Evolutionary conservation across 345 rosid genomes (phyloP).

Genomic region (Bruguiera sexangula): DNA sequence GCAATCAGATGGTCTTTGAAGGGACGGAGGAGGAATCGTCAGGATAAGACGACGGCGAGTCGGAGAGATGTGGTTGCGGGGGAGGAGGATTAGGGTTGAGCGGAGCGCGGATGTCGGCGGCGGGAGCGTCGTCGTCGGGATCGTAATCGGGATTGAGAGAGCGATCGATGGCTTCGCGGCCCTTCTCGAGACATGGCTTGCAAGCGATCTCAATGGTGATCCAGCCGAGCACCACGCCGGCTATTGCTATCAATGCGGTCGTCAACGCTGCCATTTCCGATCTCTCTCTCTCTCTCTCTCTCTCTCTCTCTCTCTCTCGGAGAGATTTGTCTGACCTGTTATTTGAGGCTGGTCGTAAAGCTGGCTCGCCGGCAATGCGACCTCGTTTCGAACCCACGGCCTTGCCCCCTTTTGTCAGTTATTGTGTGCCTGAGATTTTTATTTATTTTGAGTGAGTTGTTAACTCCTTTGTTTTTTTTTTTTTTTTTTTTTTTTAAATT

Average conservation of each 20-base stretch:
- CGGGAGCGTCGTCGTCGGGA: conserved; percentile 49
- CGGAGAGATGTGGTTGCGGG: not conserved
- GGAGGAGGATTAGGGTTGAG: conserved; percentile 24
- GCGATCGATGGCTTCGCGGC: conserved; percentile 74
- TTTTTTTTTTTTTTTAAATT: no score
- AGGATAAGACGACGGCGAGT: not conserved
- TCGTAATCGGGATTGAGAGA: conserved; percentile 81
- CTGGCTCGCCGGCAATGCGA: no score
- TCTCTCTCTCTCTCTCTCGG: not conserved
- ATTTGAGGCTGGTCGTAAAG: no score
- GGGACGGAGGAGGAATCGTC: not conserved
- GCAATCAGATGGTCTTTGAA: not conserved
- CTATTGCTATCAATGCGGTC: conserved; percentile 62
- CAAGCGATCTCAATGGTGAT: conserved; percentile 78
- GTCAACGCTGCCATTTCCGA: conserved; percentile 56
- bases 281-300: conserved; percentile 14
- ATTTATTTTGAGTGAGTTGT: no score
- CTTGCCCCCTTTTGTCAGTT: no score
- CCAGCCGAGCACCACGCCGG: conserved; percentile 70
- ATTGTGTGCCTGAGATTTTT: no score
- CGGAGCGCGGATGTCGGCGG: conserved; percentile 34
- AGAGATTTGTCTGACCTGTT: not conserved
- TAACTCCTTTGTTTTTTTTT: no score
- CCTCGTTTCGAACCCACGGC: no score
- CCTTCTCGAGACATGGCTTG: conserved; percentile 71